Conservation (phyloP, 1,284 basidiomycete species). For the Pholiota adiposa region DNA sequence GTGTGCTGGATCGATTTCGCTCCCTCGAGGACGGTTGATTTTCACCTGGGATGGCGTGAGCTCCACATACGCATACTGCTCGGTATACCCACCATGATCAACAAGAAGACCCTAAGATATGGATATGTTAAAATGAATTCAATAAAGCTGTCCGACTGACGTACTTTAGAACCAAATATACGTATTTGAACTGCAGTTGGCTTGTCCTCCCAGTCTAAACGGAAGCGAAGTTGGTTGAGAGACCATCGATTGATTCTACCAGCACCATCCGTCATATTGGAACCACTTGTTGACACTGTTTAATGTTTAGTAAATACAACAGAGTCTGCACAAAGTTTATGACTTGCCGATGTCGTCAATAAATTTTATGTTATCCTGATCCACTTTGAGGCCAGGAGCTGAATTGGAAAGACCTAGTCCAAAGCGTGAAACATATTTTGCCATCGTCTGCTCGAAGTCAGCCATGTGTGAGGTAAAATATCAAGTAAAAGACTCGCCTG, state of each 20-base stretch:
- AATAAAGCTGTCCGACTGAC: background rate
- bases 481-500: conserved; percentile 21
- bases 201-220: conserved; percentile 39
- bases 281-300: conserved; percentile 25
- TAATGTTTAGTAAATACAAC: conserved; percentile 20
- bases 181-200: conserved; percentile 57
- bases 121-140: background rate
- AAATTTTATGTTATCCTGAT: conserved; percentile 27
- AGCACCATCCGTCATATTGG: conserved; percentile 60
- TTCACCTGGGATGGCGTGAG: conserved; percentile 54
- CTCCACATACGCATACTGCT: conserved; percentile 39
- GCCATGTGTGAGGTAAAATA: background rate
- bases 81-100: conserved; percentile 36
- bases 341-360: conserved; percentile 44
- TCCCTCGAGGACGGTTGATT: conserved; percentile 40
- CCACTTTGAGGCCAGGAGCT: conserved; percentile 36
- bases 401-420: conserved; percentile 47
- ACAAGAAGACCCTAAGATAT: conserved; percentile 47
- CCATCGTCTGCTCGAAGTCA: conserved; percentile 42
- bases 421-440: conserved; percentile 56
- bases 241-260: conserved; percentile 49
- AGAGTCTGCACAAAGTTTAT: background rate
- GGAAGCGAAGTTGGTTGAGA: conserved; percentile 35
- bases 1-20: conserved; percentile 40
- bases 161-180: conserved; percentile 50